These are phyloP conservation scores for Yarrowia galli DNA, from an alignment of 1,139 yeast species.

Conservation along the genomic window DNA sequence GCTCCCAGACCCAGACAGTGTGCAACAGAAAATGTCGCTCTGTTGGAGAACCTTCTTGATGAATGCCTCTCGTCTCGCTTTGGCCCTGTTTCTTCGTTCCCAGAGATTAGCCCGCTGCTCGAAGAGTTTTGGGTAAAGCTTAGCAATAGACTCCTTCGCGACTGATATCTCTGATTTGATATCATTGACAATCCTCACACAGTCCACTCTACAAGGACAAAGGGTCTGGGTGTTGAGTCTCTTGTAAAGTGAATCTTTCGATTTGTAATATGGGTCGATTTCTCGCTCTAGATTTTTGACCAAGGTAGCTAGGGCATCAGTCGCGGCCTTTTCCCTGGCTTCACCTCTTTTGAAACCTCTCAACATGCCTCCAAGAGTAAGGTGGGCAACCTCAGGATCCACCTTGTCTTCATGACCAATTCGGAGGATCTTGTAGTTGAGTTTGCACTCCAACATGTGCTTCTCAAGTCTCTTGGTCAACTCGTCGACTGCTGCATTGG, in stretches of 20 bases:
- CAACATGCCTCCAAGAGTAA: background rate
- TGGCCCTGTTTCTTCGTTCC: background rate
- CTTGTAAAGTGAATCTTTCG: background rate
- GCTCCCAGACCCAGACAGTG: background rate
- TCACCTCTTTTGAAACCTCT: background rate
- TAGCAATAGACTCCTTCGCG: background rate
- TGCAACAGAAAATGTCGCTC: background rate
- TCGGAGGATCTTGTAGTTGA: background rate
- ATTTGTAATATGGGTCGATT: background rate
- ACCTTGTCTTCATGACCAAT: background rate
- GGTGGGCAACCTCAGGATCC: constrained; percentile 2
- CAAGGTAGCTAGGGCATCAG: background rate
- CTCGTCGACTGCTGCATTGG: constrained; percentile 15
- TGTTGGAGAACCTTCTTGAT: background rate
- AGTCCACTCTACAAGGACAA: too few relatives aligned
- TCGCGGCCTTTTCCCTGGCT: background rate
- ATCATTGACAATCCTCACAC: too few relatives aligned
- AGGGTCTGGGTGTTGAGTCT: too few relatives aligned
- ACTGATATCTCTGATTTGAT: background rate
- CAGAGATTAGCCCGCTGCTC: background rate
- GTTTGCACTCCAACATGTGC: background rate
- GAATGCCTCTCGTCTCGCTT: background rate
- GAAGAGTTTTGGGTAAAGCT: background rate
- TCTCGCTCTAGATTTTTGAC: background rate
- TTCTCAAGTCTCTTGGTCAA: constrained; percentile 4